Evolutionary conservation across 1,139 yeast species (phyloP), one percentile per base, ranked within the genome.

Genomic region (Zygoascus hellenicus): DNA sequence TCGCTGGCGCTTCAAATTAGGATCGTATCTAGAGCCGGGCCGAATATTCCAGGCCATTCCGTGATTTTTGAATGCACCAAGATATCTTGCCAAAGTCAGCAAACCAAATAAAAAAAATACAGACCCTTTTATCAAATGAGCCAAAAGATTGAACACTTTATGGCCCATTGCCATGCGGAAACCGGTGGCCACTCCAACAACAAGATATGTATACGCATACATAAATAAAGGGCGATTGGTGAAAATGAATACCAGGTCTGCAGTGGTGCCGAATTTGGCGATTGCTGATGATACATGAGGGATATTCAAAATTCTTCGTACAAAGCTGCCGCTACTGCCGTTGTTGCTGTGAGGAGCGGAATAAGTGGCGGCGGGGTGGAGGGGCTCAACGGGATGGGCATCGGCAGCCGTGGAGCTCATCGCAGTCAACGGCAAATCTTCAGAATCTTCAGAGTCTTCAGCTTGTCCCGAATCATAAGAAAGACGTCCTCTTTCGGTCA

Each of bases 61-160:
- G 51, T 75, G 70, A 50, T 75, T 72, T 32, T 76, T 64, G 59
- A 83, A 86, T 10, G 83, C 86, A 2, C 98, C 98, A 58, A 89
- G 79, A 65, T 87, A 90, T 57, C 97, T 78, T 2, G 89, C 84
- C 44, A 92, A 72, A 13, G 95, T 76, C 14, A 89, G 65, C 6
- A 90, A 52, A 9, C 98, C 98, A 45, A 84, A 71, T 2, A 76
- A 58, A 54, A 88, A 75, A 63, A 92, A 90, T 2, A 92, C 92
- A 11, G 94, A 95, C 50, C 98, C 98, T 66, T 92, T 92, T 64
- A 92, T 90, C 73, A 88, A 87, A 66, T 92, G 98, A 1, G 98
- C 98, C 52, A 90, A 74, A 47, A 92, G 68, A 60, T 87, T 89
- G 68, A 85, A 92, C 5, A 90, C 82, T 16, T 72, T 70, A 28